Base-by-base conservation (phyloP, 2,329 filamentous ascomycete genomes). In the Monilinia fructicola region DNA sequence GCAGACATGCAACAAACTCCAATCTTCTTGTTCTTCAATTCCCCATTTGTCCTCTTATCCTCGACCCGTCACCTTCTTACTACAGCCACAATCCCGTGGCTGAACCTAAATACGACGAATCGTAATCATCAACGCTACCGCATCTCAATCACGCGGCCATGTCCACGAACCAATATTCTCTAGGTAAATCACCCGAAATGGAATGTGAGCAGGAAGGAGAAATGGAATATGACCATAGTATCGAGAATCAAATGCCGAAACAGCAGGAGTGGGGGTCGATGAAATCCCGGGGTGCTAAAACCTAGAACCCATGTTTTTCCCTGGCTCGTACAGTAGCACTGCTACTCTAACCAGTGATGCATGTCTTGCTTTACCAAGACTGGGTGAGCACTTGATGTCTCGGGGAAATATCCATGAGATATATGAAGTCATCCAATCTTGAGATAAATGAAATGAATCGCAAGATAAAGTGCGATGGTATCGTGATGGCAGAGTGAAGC, bases 341-440 rank as follows among this genome's bases (percentile, higher is more conserved):
- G 26, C 58, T 61, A 61, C 58, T 31, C 44, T 21, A 42, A 28
- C 44, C 50, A 61, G 44, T 38, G n/a, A 50, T 40, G 44, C 50
- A 60, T 60, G 58, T 60, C 44, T 60, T 38, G 58, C 56, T 50
- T 60, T 60, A 60, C 56, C 44, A 60, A 50, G 44, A 60, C 58
- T 44, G 58, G 58, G 44, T 38, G 44, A 50, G 50, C 21, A 26
- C 31, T 21, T 12, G 44, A 50, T 50, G 58, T 61, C 58, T 61
- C 58, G 58, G 58, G n/a, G 58, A 61, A 61, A 50, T 61, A 61
- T 21, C 31, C 44, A 61, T 48, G n/a, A 50, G 44, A 60, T 38
- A 23, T 38, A 26, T 18, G 28, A 59, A 50, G 46, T 3, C 21
- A 38, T 48, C 58, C 44, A 60, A 28, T 50, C 28, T 18, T 52